phyloP scores from a whole-genome alignment of 352 stramenopile species.

The Phytophthora pistaciae region DNA sequence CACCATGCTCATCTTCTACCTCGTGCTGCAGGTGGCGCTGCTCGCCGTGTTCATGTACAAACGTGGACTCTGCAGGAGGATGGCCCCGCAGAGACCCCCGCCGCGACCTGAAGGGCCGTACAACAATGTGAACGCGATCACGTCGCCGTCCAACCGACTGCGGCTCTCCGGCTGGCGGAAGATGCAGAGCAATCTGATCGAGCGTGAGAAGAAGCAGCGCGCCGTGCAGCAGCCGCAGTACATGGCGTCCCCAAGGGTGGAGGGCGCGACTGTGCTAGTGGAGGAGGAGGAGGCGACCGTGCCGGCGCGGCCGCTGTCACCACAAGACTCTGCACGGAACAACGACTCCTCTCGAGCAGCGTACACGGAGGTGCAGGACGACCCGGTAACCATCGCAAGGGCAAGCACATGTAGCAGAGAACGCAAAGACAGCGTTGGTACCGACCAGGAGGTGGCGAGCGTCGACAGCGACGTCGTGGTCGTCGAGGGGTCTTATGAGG shows the following conservation, averaged over 20 bases:
- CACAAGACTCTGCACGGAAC: conserved; percentile 13
- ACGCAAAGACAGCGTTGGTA: conserved; percentile 9
- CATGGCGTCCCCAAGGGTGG: conserved; percentile 30
- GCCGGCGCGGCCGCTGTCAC: conserved; percentile 5
- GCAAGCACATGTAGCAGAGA: conserved; percentile 3
- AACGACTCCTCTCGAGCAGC: conserved; percentile 19
- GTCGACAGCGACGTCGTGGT: conserved; percentile 24
- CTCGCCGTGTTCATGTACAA: conserved; percentile 71
- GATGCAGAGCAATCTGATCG: conserved; percentile 63
- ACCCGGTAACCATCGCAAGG: background rate
- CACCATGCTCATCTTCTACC: conserved; percentile 73
- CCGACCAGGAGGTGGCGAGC: conserved; percentile 6
- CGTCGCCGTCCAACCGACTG: conserved; percentile 73
- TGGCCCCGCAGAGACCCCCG: conserved; percentile 21
- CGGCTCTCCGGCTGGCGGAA: conserved; percentile 69
- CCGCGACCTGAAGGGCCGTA: conserved; percentile 56
- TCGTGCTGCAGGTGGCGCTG: conserved; percentile 70
- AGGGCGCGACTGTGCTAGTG: conserved; percentile 6
- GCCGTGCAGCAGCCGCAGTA: conserved; percentile 33
- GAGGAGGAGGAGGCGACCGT: conserved; percentile 4
- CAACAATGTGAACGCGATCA: conserved; percentile 77
- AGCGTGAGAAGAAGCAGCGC: conserved; percentile 64
- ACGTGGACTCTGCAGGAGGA: conserved; percentile 47
- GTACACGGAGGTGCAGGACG: conserved; percentile 29
- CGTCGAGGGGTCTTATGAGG: conserved; percentile 29